These are phyloP conservation scores for Saposhnikovia divaricata DNA, from an alignment of 129 eudicot species.

Conservation along the genomic window DNA sequence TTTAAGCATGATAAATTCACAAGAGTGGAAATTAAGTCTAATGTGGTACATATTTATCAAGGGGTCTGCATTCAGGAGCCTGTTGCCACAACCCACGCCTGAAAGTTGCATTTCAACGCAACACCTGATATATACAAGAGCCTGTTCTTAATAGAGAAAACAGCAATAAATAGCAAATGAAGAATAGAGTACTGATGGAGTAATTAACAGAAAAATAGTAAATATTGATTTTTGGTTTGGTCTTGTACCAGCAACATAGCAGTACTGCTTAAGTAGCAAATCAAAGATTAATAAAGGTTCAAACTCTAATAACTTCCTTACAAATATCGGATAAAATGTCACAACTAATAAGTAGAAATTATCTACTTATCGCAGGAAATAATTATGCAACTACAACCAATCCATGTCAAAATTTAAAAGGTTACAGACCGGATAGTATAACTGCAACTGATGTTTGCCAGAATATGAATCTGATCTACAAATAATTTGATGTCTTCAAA, in stretches of 20 bases:
- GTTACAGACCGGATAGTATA: background rate
- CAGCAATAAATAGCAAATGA: background rate
- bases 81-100: too few species aligned
- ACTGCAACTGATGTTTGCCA: constrained; percentile 8
- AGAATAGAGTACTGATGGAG: background rate
- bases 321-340: background rate
- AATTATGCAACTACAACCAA: background rate
- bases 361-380: background rate
- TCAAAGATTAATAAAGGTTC: background rate
- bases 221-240: background rate
- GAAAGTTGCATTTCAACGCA: too few species aligned
- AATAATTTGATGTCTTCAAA: background rate
- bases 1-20: background rate
- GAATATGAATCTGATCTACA: constrained; percentile 18
- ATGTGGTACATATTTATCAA: background rate
- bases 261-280: background rate
- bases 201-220: background rate
- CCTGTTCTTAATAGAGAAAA: too few species aligned
- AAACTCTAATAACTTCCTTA: background rate
- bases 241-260: background rate
- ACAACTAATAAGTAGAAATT: background rate
- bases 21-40: background rate
- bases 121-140: too few species aligned
- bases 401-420: background rate
- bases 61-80: background rate